A percentile compares a stretch with the other conserved stretches of the same genome.
Conservation (phyloP, 441 rosid species). For the Gossypium aridum region DNA sequence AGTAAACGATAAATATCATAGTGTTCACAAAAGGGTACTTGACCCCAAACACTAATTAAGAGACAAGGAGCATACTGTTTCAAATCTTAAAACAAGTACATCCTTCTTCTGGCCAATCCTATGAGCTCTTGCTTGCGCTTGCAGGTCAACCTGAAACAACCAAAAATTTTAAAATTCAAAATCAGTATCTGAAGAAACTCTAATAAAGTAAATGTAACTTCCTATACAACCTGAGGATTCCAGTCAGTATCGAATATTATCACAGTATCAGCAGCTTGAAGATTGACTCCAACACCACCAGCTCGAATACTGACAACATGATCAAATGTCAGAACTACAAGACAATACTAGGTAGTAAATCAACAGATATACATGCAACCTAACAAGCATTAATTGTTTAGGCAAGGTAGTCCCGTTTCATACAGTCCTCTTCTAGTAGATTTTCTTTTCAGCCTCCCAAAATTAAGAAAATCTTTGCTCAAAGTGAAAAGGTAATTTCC, state of each 20-base stretch:
- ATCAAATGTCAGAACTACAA: constrained; percentile 20
- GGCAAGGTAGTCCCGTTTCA: background rate
- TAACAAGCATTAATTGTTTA: background rate
- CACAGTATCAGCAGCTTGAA: constrained; percentile 96
- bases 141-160: constrained; percentile 77
- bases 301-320: constrained; percentile 73
- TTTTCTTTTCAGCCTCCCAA: background rate
- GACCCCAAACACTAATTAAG: background rate
- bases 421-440: background rate
- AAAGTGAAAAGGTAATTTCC: background rate
- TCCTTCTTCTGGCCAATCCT: constrained; percentile 98
- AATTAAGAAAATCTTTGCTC: background rate
- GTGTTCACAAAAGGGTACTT: background rate
- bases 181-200: constrained; percentile 11
- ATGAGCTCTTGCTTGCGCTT: constrained; percentile 98
- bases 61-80: constrained; percentile 48
- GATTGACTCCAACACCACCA: constrained; percentile 97
- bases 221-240: constrained; percentile 79
- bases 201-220: constrained; percentile 10
- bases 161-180: background rate
- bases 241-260: constrained; percentile 94
- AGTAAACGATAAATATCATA: background rate
- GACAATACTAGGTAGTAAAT: constrained; percentile 1
- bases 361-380: background rate
- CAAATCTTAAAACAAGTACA: constrained; percentile 91